A percentile compares a stretch with the other conserved stretches of the same genome.
Conservation (phyloP, 345 rosid genomes). For the Mangifera indica region DNA sequence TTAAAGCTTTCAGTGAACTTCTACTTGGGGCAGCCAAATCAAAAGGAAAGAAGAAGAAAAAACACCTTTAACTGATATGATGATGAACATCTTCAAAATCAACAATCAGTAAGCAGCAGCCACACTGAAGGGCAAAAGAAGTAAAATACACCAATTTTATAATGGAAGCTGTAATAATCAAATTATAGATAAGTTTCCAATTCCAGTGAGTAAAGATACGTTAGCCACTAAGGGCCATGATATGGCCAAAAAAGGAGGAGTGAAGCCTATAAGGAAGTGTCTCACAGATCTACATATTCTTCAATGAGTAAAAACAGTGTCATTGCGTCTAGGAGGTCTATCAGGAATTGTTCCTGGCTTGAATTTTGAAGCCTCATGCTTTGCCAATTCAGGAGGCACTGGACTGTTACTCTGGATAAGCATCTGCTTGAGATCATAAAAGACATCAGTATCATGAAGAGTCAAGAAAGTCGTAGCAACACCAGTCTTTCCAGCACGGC, state of each 20-base stretch:
- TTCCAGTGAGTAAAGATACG: neutral
- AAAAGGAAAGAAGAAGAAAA: neutral
- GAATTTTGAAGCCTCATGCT: constrained; percentile 91
- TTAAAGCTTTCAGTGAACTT: constrained; percentile 1
- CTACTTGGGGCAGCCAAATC: neutral
- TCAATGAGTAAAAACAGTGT: constrained; percentile 80
- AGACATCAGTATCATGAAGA: constrained; percentile 70
- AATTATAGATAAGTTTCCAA: constrained; percentile 1
- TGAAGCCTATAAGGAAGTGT: neutral
- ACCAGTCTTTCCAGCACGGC: constrained; percentile 96
- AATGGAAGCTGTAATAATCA: neutral
- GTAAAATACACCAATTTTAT: neutral
- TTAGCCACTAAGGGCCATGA: constrained; percentile 3
- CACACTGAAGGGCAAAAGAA: constrained; percentile 11
- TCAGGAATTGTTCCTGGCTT: constrained; percentile 91
- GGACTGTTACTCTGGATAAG: constrained; percentile 88
- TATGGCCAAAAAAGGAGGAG: neutral
- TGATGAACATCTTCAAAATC: constrained; percentile 7
- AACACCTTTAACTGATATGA: constrained; percentile 12
- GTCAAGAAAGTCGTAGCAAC: constrained; percentile 92
- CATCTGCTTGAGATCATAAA: constrained; percentile 98
- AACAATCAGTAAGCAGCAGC: constrained; percentile 9
- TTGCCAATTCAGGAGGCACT: constrained; percentile 91
- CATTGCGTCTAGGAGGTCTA: constrained; percentile 90
- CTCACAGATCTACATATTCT: constrained; percentile 10